Evolutionary conservation across 2,329 filamentous ascomycete genomes (phyloP), one percentile per base, ranked within the genome.

Genomic region (Setomelanomma holmii): DNA sequence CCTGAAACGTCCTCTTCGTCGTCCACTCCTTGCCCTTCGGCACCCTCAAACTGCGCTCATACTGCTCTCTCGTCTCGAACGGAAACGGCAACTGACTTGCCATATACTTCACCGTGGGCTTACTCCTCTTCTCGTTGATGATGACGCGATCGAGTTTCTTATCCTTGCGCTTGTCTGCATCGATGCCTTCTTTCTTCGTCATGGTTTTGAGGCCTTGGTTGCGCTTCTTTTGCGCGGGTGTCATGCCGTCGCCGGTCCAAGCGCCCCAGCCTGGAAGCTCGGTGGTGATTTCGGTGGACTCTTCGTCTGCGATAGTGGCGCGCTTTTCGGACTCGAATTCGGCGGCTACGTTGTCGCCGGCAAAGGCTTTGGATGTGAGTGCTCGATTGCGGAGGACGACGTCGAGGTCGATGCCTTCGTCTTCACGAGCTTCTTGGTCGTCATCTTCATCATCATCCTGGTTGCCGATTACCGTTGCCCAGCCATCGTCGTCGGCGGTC

Each of bases 1-100:
- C 86, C 80, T 98, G 93, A 83, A 95, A 95, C 12, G 89, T 91
- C 79, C 91, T 87, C 84, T 96, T 97, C n/a, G 93, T 98, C 63
- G 88, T 87, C 93, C 93, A 99, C 76, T 99, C 93, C 14, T 89
- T 91, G 1, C 95, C 95, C 55, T 98, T 86, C 1, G 95, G 95
- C 61, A 97, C 78, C 38, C 93, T 83, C 52, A 98, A 79, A 59
- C 89, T 90, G 44, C 93, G 82, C 80, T 99, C 95, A 77, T 98
- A 98, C 80, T 97, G 92, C 69, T 89, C 84, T 63, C 83, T 84
- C 22, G 84, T 91, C 80, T 97, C 93, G 75, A 92, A 98, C n/a
- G 87, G 88, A 76, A 96, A 90, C 43, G 95, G 95, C 44, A 99
- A 80, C 65, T 86, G 85, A 7, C 87, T 86, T 16, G 95, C 93